phyloP scores from a whole-genome alignment of 1,284 basidiomycete genomes.

The Cryptococcus deneoformans region DNA sequence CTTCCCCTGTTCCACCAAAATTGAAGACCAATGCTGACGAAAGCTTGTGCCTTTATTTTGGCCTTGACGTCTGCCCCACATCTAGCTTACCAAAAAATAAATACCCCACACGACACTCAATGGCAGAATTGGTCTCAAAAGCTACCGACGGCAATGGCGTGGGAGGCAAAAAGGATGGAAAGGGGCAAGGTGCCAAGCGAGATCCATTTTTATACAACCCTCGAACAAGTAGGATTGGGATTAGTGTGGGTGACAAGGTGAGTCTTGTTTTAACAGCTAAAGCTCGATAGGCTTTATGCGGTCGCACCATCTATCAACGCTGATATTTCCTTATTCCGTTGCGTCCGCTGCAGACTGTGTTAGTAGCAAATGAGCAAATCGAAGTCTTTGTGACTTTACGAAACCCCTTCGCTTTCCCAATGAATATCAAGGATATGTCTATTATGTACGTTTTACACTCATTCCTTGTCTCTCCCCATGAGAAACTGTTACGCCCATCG shows the following conservation, averaged over 20 bases:
- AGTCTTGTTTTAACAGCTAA: constrained; percentile 15
- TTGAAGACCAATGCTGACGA: no score
- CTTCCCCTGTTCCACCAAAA: no score
- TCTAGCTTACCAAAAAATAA: no score
- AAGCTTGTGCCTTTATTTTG: no score
- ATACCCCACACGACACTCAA: no score
- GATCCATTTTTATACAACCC: constrained; percentile 91
- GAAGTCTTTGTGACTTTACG: constrained; percentile 80
- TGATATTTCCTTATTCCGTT: not conserved
- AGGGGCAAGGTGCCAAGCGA: no score
- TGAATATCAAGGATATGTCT: constrained; percentile 76
- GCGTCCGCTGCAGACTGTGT: constrained; percentile 53
- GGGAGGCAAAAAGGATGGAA: constrained; percentile 53
- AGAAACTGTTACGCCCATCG: no score
- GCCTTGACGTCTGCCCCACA: no score
- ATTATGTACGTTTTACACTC: constrained; percentile 61
- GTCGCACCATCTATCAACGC: constrained; percentile 14
- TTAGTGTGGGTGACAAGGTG: constrained; percentile 56
- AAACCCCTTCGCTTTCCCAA: constrained; percentile 87
- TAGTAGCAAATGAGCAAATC: constrained; percentile 78
- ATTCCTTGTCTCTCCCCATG: no score
- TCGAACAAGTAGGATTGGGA: constrained; percentile 34
- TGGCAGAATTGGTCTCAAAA: not conserved
- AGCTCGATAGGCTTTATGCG: not conserved
- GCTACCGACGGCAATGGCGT: constrained; percentile 1